Evolutionary conservation across 1,284 basidiomycete species (phyloP).

Genomic region (Rhizopogon parksii): DNA sequence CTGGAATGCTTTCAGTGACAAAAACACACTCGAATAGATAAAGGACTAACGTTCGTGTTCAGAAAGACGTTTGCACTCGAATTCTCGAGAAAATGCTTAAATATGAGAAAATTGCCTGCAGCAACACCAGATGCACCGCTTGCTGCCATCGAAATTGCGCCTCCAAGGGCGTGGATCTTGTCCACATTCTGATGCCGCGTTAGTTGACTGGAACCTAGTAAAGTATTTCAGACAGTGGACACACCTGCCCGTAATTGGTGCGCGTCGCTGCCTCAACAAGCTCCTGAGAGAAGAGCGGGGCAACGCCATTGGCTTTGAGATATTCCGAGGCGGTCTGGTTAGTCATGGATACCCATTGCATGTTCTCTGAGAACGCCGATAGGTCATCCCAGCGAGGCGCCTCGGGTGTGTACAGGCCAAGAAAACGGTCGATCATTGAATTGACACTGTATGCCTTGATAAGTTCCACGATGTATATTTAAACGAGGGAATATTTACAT

Average conservation of each 20-base stretch:
- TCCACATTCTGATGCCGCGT: constrained; percentile 48
- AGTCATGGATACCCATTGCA: constrained; percentile 50
- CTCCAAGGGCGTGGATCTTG: constrained; percentile 77
- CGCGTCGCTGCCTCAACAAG: constrained; percentile 79
- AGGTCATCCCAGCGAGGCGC: constrained; percentile 64
- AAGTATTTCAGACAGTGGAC: constrained; percentile 10
- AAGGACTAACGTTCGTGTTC: constrained; percentile 51
- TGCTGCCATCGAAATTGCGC: constrained; percentile 69
- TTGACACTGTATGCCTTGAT: constrained; percentile 43
- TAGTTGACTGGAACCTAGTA: not conserved
- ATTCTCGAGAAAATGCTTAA: constrained; percentile 70
- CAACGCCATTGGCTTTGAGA: constrained; percentile 51
- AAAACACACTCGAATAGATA: not conserved
- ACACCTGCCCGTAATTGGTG: constrained; percentile 84
- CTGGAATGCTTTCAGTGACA: constrained; percentile 26
- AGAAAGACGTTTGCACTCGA: constrained; percentile 67
- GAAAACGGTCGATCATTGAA: constrained; percentile 47
- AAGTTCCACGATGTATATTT: not conserved
- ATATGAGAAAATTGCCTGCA: constrained; percentile 84
- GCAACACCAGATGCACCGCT: constrained; percentile 60
- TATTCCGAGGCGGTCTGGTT: constrained; percentile 55
- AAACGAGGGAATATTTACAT: constrained; percentile 37
- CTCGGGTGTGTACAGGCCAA: constrained; percentile 52
- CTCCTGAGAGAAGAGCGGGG: constrained; percentile 63
- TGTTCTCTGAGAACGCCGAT: constrained; percentile 41